Evolutionary conservation across 441 rosid species (phyloP), one percentile per base, ranked within the genome.

Genomic region (Eruca vesicaria): DNA sequence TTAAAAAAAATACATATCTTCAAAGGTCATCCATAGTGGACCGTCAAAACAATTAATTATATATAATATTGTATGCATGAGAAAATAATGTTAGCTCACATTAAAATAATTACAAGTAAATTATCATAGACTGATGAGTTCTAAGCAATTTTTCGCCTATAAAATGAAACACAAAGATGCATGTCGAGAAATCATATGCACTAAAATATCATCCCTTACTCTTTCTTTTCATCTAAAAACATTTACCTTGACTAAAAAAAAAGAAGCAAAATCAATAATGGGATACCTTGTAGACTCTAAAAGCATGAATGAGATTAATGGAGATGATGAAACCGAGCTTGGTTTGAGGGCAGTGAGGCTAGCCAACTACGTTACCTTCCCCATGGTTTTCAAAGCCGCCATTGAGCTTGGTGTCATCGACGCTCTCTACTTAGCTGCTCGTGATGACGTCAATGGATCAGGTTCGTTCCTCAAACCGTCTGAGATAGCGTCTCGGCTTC

Each of bases 381-480:
- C 78, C 4, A 74, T 74, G 78, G 78, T 74, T 57, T 57, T 74
- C 58, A 74, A 74, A 66, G 66, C 78, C 14, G 67, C 78, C 66
- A 41, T 74, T 7, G 78, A 74, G 61, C 78, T 74, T 6, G 67
- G 72, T 59, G 72, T 66, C 66, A 56, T 74, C 9, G 78, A 74
- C 72, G 7, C 66, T 58, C 71, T 74, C 35, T 66, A 63, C 71
- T 21, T 23, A 1, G 68, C 68, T 41, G 28, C 55, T 38, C 68
- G 66, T 45, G 72, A 29, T 66, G 60, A 74, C 7, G 58, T 36
- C 38, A 57, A 12, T 3, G 72, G 66, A 45, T 31, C 65, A 11
- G n/a, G 67, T 57, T 53, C 65, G 9, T 74, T 74, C 35, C 78
- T 74, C 33, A 52, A 64, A 58, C 58, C 67, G 23, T 28, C 66